Percentiles rank a stretch among this genome's conserved stretches.
Conservation (phyloP, 1,284 basidiomycete genomes). For the Rhizoctonia solani region DNA sequence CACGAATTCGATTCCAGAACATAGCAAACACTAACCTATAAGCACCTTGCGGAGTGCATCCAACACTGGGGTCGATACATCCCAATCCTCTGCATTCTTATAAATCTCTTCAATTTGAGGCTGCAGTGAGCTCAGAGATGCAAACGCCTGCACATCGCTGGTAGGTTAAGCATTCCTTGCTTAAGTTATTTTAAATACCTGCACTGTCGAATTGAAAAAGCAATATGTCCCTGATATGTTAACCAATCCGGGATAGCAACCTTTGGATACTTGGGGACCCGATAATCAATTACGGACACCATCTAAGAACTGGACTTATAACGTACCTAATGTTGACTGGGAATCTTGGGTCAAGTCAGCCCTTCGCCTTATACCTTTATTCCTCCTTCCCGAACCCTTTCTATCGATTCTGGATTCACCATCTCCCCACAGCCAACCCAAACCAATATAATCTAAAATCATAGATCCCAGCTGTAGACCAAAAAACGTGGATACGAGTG, state of each 20-base stretch:
- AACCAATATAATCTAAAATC: conserved; percentile 19
- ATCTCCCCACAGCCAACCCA: conserved; percentile 22
- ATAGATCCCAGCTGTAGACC: conserved; percentile 9
- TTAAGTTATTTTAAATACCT: conserved; percentile 55
- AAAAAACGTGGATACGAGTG: conserved; percentile 26
- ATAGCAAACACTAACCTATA: conserved; percentile 54
- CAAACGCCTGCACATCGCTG: conserved; percentile 63
- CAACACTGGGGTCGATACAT: conserved; percentile 81
- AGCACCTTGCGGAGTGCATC: conserved; percentile 74
- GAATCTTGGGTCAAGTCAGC: conserved; percentile 22
- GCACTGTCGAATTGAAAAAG: conserved; percentile 92
- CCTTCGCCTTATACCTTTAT: conserved; percentile 16
- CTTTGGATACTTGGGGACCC: conserved; percentile 40
- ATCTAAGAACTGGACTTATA: not conserved
- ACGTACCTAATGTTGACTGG: not conserved
- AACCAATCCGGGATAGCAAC: conserved; percentile 81
- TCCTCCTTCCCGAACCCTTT: not conserved
- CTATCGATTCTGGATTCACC: conserved; percentile 22
- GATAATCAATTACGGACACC: not conserved
- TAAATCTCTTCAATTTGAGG: conserved; percentile 75
- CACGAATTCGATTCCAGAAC: conserved; percentile 1
- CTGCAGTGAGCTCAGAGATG: conserved; percentile 77
- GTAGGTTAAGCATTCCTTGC: conserved; percentile 35
- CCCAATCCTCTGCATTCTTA: conserved; percentile 69
- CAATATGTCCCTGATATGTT: conserved; percentile 95